Base-by-base conservation (phyloP, 2,329 filamentous ascomycete species). In the Colletotrichum kahawae region DNA sequence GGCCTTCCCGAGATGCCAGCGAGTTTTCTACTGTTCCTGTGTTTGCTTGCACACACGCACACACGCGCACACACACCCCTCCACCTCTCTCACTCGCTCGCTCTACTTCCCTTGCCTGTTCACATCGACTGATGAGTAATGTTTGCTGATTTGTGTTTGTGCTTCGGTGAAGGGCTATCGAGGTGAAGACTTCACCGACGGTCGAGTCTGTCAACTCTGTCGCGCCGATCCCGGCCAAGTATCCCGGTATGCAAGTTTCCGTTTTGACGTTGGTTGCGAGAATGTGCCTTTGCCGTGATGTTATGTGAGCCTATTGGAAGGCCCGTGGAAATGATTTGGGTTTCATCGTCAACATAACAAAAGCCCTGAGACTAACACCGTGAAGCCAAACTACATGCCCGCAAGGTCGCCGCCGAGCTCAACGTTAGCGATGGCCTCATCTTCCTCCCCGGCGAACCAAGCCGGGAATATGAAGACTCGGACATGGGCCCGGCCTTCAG, bases 401-500 rank as follows among this genome's bases (percentile, higher is more conserved):
- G 86, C 74, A 91, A 90, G 79, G 90, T 92, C 18, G 89, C 86
- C 56, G 83, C 85, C 29, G 85, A 90, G 78, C 85, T 92, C 16
- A 86, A 84, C 12, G 85, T 85, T 62, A 80, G 83, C 33, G 82
- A 87, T 77, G 90, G 90, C 72, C 83, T 92, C 79, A 85, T 92
- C 79, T 92, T 88, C 79, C 84, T 92, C 18, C 88, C 88, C 1
- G 90, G 90, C 27, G 86, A 90, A 78, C 82, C 85, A 3, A 87
- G 88, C 33, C 82, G 82, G 21, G 83, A 84, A n/a, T 91, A 88
- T 77, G 90, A 91, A 78, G 89, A 92, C 82, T 92, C 90, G 10
- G 90, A 92, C 78, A 88, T 89, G 82, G 87, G 87, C 0, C 88
- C 87, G 27, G 82, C 84, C 54, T 91, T 92, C 77, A 87, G 90